Conservation (phyloP, 352 stramenopile genomes). For the Phytopythium sindhum region DNA sequence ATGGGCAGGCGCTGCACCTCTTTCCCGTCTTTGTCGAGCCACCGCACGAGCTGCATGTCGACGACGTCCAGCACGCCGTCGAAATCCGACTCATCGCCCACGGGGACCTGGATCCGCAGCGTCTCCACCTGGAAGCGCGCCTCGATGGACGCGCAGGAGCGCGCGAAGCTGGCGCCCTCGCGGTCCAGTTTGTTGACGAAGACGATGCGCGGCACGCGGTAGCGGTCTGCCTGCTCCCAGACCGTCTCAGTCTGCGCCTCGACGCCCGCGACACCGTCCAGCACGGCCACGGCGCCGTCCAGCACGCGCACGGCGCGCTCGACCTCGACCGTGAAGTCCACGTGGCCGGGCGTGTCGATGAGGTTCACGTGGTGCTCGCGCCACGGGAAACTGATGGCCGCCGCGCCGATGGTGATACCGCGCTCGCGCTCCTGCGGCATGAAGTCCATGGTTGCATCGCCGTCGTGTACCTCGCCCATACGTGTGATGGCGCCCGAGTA, state of each 20-base stretch:
- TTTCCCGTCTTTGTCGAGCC: slow-evolving; percentile 55
- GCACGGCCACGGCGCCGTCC: slow-evolving; percentile 95
- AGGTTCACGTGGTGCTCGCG: slow-evolving; percentile 95
- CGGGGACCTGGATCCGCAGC: slow-evolving; percentile 59
- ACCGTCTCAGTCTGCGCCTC: slow-evolving; percentile 89
- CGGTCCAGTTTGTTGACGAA: slow-evolving; percentile 98
- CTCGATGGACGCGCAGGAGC: slow-evolving; percentile 77
- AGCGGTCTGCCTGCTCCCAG: slow-evolving; percentile 77
- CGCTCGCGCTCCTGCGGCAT: slow-evolving; percentile 94
- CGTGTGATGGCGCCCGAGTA: slow-evolving; percentile 87
- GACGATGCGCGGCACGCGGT: slow-evolving; percentile 88
- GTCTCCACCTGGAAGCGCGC: slow-evolving; percentile 53
- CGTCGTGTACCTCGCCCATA: slow-evolving; percentile 78
- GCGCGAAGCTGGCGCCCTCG: slow-evolving; percentile 93
- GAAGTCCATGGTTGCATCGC: slow-evolving; percentile 82
- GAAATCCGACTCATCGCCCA: slow-evolving; percentile 62
- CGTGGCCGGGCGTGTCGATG: slow-evolving; percentile 97
- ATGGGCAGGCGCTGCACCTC: slow-evolving; percentile 51
- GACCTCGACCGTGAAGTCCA: slow-evolving; percentile 99
- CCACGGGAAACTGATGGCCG: slow-evolving; percentile 96
- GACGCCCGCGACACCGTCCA: slow-evolving; percentile 97
- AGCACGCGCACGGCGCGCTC: slow-evolving; percentile 96
- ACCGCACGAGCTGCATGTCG: slow-evolving; percentile 64
- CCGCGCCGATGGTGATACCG: slow-evolving; percentile 98
- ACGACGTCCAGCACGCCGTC: slow-evolving; percentile 67